Conservation (phyloP, 805 yeast genomes). For the Candida arabinofermentans region DNA sequence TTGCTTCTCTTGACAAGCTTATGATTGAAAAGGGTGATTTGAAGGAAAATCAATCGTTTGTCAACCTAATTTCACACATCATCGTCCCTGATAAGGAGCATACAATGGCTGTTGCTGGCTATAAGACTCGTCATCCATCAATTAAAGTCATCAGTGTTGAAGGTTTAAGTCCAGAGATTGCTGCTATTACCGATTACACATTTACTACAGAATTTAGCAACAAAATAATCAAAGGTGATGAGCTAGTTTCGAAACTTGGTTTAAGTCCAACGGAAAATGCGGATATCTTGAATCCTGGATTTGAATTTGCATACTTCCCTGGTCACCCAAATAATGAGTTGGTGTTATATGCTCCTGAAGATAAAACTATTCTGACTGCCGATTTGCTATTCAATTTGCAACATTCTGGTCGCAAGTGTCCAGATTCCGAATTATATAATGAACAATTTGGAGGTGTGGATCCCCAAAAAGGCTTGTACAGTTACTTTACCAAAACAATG, state of each 20-base stretch:
- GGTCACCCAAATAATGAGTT: slow-evolving; percentile 57
- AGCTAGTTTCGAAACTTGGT: slow-evolving; percentile 35
- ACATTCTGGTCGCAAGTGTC: slow-evolving; percentile 39
- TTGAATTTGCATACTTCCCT: slow-evolving; percentile 56
- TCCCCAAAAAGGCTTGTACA: slow-evolving; percentile 40
- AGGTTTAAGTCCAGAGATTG: slow-evolving; percentile 33
- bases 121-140: slow-evolving; percentile 46
- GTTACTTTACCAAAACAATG: slow-evolving; percentile 17
- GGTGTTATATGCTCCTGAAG: slow-evolving; percentile 42
- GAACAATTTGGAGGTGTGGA: slow-evolving; percentile 41
- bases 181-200: slow-evolving; percentile 36
- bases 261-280: slow-evolving; percentile 12
- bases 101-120: slow-evolving; percentile 55
- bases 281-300: slow-evolving; percentile 34
- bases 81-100: slow-evolving; percentile 65
- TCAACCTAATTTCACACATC: slow-evolving; percentile 41
- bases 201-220: slow-evolving; percentile 36
- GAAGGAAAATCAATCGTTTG: slow-evolving; percentile 31
- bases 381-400: slow-evolving; percentile 61
- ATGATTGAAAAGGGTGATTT: slow-evolving; percentile 24
- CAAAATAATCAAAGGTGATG: slow-evolving; percentile 27
- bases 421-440: slow-evolving; percentile 27
- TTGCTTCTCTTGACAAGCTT: slow-evolving; percentile 32
- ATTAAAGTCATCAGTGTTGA: slow-evolving; percentile 54
- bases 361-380: slow-evolving; percentile 52